Conservation (phyloP, 768 basidiomycete genomes). For the Suillus discolor region DNA sequence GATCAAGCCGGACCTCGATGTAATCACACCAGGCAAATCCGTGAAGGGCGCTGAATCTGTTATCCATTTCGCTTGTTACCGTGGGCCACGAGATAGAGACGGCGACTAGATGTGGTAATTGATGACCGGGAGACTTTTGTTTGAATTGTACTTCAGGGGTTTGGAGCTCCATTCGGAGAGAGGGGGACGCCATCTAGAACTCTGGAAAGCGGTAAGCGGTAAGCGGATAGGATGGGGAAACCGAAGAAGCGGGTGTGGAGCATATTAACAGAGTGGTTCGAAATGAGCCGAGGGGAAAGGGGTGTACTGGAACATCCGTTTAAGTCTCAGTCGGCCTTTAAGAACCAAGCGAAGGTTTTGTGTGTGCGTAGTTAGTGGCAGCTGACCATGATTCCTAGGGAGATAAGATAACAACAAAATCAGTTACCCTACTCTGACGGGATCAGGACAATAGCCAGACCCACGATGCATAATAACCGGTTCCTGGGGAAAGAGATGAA, state of each 20-base stretch:
- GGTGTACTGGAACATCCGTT: background rate
- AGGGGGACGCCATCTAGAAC: background rate
- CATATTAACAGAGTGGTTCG: background rate
- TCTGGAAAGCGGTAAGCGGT: slow-evolving; percentile 1
- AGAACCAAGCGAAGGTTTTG: background rate
- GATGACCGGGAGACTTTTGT: slow-evolving; percentile 1
- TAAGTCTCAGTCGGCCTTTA: background rate
- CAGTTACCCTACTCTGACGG: background rate
- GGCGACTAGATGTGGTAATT: slow-evolving; percentile 6
- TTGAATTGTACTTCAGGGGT: background rate
- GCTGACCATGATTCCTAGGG: background rate
- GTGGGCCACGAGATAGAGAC: background rate
- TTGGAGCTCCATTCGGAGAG: background rate
- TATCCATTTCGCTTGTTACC: slow-evolving; percentile 5
- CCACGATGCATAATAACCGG: slow-evolving; percentile 9
- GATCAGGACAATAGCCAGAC: too few relatives aligned
- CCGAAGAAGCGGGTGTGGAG: background rate
- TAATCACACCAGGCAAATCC: slow-evolving; percentile 3
- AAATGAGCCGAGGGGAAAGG: background rate
- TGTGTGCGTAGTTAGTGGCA: background rate
- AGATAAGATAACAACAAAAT: slow-evolving; percentile 5
- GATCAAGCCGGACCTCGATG: slow-evolving; percentile 1
- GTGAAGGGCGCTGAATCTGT: background rate
- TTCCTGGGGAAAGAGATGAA: background rate
- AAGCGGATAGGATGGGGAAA: slow-evolving; percentile 1